phyloP scores from a whole-genome alignment of 129 eudicot genomes.

The Chrysanthemum makinoi region DNA sequence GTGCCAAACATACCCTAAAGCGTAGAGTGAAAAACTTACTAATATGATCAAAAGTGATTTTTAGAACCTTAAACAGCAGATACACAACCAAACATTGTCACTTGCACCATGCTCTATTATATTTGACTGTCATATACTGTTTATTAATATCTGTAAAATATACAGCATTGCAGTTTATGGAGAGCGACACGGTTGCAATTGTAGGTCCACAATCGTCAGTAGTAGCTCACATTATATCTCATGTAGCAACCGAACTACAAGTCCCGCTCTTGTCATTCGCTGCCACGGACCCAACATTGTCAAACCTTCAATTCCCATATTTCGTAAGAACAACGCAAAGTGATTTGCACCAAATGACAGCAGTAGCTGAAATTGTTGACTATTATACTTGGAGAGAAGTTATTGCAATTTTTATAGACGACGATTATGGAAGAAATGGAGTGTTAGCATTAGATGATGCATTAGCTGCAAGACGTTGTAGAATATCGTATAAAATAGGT shows the following conservation, averaged over 20 bases:
- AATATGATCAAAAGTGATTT: not conserved
- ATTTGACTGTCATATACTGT: not conserved
- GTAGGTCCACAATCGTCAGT: slow-evolving; percentile 93
- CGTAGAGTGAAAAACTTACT: not conserved
- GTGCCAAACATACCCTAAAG: no score
- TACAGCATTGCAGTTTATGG: slow-evolving; percentile 89
- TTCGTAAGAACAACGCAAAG: slow-evolving; percentile 77
- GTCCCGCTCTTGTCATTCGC: slow-evolving; percentile 85
- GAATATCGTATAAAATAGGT: slow-evolving; percentile 60
- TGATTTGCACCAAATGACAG: slow-evolving; percentile 84
- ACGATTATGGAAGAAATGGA: slow-evolving; percentile 92
- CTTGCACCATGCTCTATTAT: not conserved
- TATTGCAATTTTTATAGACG: slow-evolving; percentile 65
- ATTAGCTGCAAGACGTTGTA: slow-evolving; percentile 71
- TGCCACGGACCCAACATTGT: slow-evolving; percentile 89
- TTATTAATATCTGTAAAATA: not conserved
- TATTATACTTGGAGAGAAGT: slow-evolving; percentile 76
- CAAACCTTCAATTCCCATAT: slow-evolving; percentile 78
- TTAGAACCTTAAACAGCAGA: not conserved
- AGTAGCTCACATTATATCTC: slow-evolving; percentile 68
- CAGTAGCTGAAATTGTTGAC: slow-evolving; percentile 62
- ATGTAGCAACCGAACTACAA: slow-evolving; percentile 75
- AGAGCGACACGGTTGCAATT: slow-evolving; percentile 65
- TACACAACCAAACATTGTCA: slow-evolving; percentile 5
- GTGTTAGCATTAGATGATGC: slow-evolving; percentile 76